phyloP scores from a whole-genome alignment of 2,329 filamentous ascomycete genomes.

The Aspergillus awamori region DNA sequence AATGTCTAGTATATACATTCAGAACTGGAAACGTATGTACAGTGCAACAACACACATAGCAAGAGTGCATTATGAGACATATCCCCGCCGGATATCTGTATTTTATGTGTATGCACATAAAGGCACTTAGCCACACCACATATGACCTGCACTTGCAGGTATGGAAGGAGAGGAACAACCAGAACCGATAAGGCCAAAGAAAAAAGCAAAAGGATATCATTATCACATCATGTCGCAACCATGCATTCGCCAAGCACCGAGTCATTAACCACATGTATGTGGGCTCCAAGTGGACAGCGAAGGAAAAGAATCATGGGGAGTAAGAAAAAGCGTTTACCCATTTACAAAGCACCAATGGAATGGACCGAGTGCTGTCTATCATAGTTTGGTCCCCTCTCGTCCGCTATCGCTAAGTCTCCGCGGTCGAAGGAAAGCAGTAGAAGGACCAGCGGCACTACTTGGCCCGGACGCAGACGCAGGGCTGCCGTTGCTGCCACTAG shows the following conservation, averaged over 20 bases:
- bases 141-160: not conserved
- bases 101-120: too few relatives aligned
- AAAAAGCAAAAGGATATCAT: not conserved
- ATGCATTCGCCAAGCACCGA: not conserved
- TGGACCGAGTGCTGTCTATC: not conserved
- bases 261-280: not conserved
- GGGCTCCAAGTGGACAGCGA: not conserved
- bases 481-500: conserved; percentile 20
- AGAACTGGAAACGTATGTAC: too few relatives aligned
- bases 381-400: conserved; percentile 46
- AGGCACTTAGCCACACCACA: too few relatives aligned
- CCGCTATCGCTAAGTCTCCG: conserved; percentile 45
- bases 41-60: too few relatives aligned
- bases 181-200: not conserved
- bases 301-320: not conserved
- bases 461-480: conserved; percentile 30
- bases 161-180: not conserved
- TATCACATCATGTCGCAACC: not conserved
- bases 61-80: too few relatives aligned
- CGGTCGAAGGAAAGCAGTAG: conserved; percentile 30
- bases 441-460: conserved; percentile 27
- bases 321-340: not conserved
- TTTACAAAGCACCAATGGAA: not conserved
- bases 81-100: too few relatives aligned
- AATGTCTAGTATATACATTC: too few relatives aligned